These are phyloP conservation scores for Arthroderma sp. DNA, from an alignment of 2,329 filamentous ascomycete species.

Conservation along the genomic window DNA sequence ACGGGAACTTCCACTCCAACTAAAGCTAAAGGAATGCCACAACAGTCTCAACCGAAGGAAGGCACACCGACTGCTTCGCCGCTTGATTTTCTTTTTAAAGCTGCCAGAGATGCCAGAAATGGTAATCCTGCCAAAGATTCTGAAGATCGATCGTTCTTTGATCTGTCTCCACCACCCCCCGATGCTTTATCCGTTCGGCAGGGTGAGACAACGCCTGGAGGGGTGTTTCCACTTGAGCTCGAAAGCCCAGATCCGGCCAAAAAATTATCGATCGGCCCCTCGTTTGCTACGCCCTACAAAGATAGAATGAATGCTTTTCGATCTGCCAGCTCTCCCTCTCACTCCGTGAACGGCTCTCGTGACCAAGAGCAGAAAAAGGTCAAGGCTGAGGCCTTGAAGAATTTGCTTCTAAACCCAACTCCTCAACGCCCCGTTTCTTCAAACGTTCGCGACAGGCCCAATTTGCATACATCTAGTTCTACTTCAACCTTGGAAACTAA, in stretches of 20 bases:
- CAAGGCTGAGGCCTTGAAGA: slow-evolving; percentile 34
- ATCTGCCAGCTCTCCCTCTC: slow-evolving; percentile 22
- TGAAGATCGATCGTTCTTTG: slow-evolving; percentile 11
- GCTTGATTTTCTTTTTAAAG: slow-evolving; percentile 80
- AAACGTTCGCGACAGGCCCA: slow-evolving; percentile 13
- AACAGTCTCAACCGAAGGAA: slow-evolving; percentile 25
- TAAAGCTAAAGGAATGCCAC: slow-evolving; percentile 28
- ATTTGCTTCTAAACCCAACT: slow-evolving; percentile 30
- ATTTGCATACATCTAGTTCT: background rate
- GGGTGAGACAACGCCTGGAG: slow-evolving; percentile 36
- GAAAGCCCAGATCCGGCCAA: slow-evolving; percentile 41
- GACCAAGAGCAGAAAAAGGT: slow-evolving; percentile 15
- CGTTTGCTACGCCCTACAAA: slow-evolving; percentile 49
- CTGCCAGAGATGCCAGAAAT: slow-evolving; percentile 54
- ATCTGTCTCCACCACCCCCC: background rate
- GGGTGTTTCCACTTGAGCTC: slow-evolving; percentile 56
- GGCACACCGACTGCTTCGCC: slow-evolving; percentile 47
- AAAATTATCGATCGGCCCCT: slow-evolving; percentile 45
- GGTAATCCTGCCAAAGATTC: slow-evolving; percentile 39
- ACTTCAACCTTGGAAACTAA: background rate
- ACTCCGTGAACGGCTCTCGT: slow-evolving; percentile 6
- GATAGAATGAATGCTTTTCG: slow-evolving; percentile 34
- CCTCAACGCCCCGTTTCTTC: slow-evolving; percentile 24
- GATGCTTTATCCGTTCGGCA: slow-evolving; percentile 26
- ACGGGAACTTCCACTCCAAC: slow-evolving; percentile 29